A percentile compares a stretch with the other conserved stretches of the same genome.
These are phyloP conservation scores for Rhizoctonia solani DNA, from an alignment of 1,284 basidiomycete species.

Conservation along the genomic window DNA sequence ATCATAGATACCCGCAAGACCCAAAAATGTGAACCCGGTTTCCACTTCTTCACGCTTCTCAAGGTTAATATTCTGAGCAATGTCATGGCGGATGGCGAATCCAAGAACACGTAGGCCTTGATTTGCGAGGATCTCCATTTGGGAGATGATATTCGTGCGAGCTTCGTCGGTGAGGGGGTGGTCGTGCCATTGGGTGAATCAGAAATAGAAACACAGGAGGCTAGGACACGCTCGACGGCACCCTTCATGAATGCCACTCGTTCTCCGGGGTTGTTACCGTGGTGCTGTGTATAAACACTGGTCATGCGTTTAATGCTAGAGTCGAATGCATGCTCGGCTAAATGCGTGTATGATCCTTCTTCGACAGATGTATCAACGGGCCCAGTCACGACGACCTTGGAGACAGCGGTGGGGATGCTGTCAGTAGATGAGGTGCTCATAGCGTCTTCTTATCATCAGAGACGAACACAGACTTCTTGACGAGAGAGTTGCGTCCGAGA, in stretches of 20 bases:
- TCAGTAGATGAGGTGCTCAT: slow-evolving; percentile 10
- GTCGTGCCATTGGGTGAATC: slow-evolving; percentile 42
- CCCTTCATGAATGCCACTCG: slow-evolving; percentile 58
- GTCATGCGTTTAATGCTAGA: slow-evolving; percentile 67
- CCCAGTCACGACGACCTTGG: neutral
- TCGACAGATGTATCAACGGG: slow-evolving; percentile 29
- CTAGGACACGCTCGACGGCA: slow-evolving; percentile 65
- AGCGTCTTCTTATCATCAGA: slow-evolving; percentile 28
- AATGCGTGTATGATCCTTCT: slow-evolving; percentile 40
- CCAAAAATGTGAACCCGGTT: slow-evolving; percentile 61
- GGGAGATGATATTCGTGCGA: slow-evolving; percentile 51
- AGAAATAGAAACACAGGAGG: slow-evolving; percentile 51
- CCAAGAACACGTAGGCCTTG: slow-evolving; percentile 59
- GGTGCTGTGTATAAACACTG: slow-evolving; percentile 47
- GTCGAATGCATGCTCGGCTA: slow-evolving; percentile 62
- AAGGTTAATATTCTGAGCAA: slow-evolving; percentile 43
- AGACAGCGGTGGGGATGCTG: slow-evolving; percentile 13
- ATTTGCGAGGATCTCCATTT: slow-evolving; percentile 60
- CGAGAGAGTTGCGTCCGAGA: slow-evolving; percentile 41
- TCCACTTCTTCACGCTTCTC: slow-evolving; percentile 58
- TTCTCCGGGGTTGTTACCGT: slow-evolving; percentile 38
- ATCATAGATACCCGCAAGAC: slow-evolving; percentile 68
- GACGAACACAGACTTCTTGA: slow-evolving; percentile 7
- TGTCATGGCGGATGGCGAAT: slow-evolving; percentile 47
- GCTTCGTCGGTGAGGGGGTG: slow-evolving; percentile 45